Evolutionary conservation across 2,329 filamentous ascomycete species (phyloP).

Genomic region (Lachnum nothofagi): DNA sequence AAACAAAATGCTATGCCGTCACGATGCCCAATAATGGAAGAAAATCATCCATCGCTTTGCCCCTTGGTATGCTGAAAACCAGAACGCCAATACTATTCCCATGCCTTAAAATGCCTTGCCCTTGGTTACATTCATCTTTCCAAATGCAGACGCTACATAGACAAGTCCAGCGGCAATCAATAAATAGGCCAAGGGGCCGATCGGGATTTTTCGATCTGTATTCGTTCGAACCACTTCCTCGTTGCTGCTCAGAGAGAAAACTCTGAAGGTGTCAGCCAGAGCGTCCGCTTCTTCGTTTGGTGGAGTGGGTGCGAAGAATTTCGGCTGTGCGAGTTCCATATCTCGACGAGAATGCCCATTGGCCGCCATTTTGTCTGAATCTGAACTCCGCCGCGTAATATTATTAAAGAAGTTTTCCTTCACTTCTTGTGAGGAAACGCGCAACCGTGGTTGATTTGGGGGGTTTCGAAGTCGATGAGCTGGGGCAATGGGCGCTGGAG

Average conservation of each 20-base stretch:
- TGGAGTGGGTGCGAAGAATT: constrained; percentile 21
- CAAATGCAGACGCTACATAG: not conserved
- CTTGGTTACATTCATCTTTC: not conserved
- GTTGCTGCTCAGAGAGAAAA: constrained; percentile 16
- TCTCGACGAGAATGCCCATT: constrained; percentile 5
- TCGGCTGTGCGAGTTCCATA: constrained; percentile 47
- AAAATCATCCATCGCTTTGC: too few relatives aligned
- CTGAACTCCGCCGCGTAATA: constrained; percentile 11
- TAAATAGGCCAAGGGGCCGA: not conserved
- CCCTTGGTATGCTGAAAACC: too few relatives aligned
- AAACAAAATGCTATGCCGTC: too few relatives aligned
- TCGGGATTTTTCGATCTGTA: not conserved
- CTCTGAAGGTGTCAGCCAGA: constrained; percentile 19
- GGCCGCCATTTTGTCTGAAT: not conserved
- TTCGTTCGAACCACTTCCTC: constrained; percentile 4
- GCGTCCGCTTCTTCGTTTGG: constrained; percentile 15
- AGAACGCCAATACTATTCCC: too few relatives aligned
- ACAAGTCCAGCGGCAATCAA: not conserved
- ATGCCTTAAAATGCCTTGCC: not conserved
- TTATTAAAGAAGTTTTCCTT: constrained; percentile 48
- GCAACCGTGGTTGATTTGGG: constrained; percentile 49
- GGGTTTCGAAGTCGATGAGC: constrained; percentile 59
- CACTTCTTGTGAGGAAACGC: constrained; percentile 40
- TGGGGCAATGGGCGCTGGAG: constrained; percentile 62
- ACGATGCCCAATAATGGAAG: too few relatives aligned